These are phyloP conservation scores for Bromus sterilis DNA, from an alignment of 176 grass and related monocot species.

Conservation along the genomic window DNA sequence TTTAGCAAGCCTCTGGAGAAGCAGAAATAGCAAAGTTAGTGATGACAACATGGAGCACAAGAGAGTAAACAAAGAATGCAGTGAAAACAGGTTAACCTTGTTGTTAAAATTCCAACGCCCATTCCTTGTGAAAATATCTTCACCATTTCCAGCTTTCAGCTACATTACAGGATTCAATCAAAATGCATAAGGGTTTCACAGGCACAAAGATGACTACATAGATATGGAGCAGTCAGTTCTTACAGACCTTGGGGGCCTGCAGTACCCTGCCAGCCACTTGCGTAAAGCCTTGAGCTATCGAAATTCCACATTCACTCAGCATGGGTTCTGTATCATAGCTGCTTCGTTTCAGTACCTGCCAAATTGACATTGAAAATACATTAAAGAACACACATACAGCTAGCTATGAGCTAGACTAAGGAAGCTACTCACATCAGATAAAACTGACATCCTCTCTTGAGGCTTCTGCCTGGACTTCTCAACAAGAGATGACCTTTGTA, in stretches of 20 bases:
- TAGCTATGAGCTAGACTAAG: background rate
- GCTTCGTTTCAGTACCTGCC: constrained; percentile 41
- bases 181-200: background rate
- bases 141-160: constrained; percentile 73
- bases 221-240: background rate
- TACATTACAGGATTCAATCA: constrained; percentile 9
- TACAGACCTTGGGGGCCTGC: constrained; percentile 53
- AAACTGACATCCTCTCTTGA: constrained; percentile 60
- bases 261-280: constrained; percentile 64
- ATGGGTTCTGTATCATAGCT: constrained; percentile 74
- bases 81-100: constrained; percentile 33
- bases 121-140: constrained; percentile 61
- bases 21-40: constrained; percentile 9
- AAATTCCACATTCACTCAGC: constrained; percentile 61
- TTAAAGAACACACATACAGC: background rate
- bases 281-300: constrained; percentile 55
- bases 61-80: background rate
- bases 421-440: constrained; percentile 44
- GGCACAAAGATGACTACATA: background rate
- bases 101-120: constrained; percentile 96
- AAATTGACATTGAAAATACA: background rate
- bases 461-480: constrained; percentile 97
- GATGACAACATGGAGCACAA: background rate
- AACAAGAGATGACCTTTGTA: constrained; percentile 68
- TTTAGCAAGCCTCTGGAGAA: constrained; percentile 49